Evolutionary conservation across 2,329 filamentous ascomycete species (phyloP).

Genomic region (Cladosporium sphaerospermum): DNA sequence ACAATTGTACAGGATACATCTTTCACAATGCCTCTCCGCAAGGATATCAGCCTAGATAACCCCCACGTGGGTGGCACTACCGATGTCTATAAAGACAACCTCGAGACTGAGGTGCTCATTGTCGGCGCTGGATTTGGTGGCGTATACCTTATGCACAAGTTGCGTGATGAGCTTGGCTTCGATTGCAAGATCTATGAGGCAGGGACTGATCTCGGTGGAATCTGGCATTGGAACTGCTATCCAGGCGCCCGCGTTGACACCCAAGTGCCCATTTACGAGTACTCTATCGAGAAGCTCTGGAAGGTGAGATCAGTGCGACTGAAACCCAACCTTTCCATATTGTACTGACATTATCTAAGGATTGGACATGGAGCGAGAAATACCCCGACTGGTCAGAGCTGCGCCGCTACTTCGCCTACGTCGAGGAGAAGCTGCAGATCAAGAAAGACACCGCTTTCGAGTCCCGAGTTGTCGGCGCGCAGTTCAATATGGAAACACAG

Average conservation of each 20-base stretch:
- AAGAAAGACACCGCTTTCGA: slow-evolving; percentile 54
- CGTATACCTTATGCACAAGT: slow-evolving; percentile 21
- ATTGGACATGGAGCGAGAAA: slow-evolving; percentile 47
- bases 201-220: slow-evolving; percentile 32
- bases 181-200: slow-evolving; percentile 32
- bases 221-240: slow-evolving; percentile 35
- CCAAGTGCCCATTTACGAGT: slow-evolving; percentile 43
- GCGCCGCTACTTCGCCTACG: slow-evolving; percentile 53
- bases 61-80: slow-evolving; percentile 1
- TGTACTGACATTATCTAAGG: slow-evolving; percentile 24
- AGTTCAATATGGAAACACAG: slow-evolving; percentile 43
- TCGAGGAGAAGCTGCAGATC: slow-evolving; percentile 51
- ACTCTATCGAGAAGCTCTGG: slow-evolving; percentile 43
- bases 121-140: slow-evolving; percentile 27
- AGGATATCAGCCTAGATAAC: neutral
- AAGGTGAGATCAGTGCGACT: slow-evolving; percentile 20
- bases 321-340: neutral
- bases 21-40: slow-evolving; percentile 8
- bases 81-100: slow-evolving; percentile 3
- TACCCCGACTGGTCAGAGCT: slow-evolving; percentile 38
- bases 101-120: slow-evolving; percentile 22
- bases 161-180: slow-evolving; percentile 26
- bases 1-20: neutral
- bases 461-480: slow-evolving; percentile 48
- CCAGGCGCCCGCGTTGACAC: slow-evolving; percentile 44